Conservation (phyloP, 495 filamentous ascomycete genomes). For the Apodospora peruviana region DNA sequence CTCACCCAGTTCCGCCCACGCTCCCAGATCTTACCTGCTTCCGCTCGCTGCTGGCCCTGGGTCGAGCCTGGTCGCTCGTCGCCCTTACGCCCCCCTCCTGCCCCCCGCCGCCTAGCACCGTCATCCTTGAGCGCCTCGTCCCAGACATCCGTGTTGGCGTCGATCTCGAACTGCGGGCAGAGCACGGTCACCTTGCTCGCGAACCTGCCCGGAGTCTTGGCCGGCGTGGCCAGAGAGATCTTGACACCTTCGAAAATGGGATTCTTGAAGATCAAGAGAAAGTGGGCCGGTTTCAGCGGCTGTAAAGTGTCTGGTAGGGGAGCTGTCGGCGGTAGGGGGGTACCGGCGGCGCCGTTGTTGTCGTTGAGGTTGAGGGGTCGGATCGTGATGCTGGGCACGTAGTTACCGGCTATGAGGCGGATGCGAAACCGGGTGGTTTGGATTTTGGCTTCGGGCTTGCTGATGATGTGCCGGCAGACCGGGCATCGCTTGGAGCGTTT, state of each 20-base stretch:
- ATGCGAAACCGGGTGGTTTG: conserved; percentile 82
- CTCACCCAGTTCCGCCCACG: conserved; percentile 90
- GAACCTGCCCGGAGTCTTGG: conserved; percentile 71
- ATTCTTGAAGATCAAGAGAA: conserved; percentile 84
- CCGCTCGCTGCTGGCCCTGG: conserved; percentile 54
- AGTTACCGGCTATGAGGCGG: conserved; percentile 78
- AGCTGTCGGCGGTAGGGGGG: conserved; percentile 16
- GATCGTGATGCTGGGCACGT: conserved; percentile 75
- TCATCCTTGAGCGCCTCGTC: conserved; percentile 73
- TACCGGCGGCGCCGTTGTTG: conserved; percentile 4
- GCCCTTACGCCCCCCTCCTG: too few relatives aligned
- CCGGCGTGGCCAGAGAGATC: conserved; percentile 81
- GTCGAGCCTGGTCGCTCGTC: conserved; percentile 34
- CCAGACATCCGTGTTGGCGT: conserved; percentile 92
- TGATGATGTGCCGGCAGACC: conserved; percentile 88
- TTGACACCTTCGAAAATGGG: conserved; percentile 87
- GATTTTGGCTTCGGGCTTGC: conserved; percentile 89
- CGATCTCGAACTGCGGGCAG: conserved; percentile 91
- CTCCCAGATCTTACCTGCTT: conserved; percentile 94
- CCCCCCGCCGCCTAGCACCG: conserved; percentile 30
- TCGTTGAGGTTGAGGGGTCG: conserved; percentile 53
- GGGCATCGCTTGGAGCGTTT: conserved; percentile 91
- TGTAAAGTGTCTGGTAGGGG: too few relatives aligned
- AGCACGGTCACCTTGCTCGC: conserved; percentile 81
- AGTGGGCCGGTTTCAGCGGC: conserved; percentile 69